phyloP scores from a whole-genome alignment of 352 stramenopile genomes.

The Phytophthora niederhauseri region DNA sequence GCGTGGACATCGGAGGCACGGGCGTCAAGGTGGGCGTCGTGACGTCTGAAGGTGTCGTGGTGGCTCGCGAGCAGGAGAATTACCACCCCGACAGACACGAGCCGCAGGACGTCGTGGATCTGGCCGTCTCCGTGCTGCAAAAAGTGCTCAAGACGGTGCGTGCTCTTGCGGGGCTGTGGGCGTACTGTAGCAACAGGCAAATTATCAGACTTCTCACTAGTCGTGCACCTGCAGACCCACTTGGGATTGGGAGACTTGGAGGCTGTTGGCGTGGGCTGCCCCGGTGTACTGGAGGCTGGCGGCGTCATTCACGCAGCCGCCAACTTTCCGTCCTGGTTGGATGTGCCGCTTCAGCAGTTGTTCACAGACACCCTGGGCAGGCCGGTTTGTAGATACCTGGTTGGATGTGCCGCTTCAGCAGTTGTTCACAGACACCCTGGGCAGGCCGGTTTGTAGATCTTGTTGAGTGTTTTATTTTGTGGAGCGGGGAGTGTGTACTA shows the following conservation, averaged over 20 bases:
- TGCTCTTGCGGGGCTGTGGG: neutral
- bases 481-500: neutral
- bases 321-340: slow-evolving; percentile 74
- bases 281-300: slow-evolving; percentile 51
- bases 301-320: slow-evolving; percentile 68
- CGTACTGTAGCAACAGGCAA: neutral
- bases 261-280: slow-evolving; percentile 66
- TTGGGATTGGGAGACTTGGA: slow-evolving; percentile 45
- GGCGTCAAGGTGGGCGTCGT: slow-evolving; percentile 82
- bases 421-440: slow-evolving; percentile 51
- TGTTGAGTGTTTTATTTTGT: neutral
- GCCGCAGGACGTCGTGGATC: slow-evolving; percentile 56
- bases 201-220: slow-evolving; percentile 11
- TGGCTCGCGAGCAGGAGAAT: slow-evolving; percentile 53
- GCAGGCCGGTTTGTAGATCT: slow-evolving; percentile 29
- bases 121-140: slow-evolving; percentile 48
- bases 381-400: slow-evolving; percentile 64
- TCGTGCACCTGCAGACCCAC: slow-evolving; percentile 19
- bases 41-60: slow-evolving; percentile 45
- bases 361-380: slow-evolving; percentile 46
- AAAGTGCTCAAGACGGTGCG: slow-evolving; percentile 51
- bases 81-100: slow-evolving; percentile 47
- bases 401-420: slow-evolving; percentile 61
- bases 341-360: slow-evolving; percentile 67
- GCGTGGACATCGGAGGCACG: slow-evolving; percentile 77